Evolutionary conservation across 2,329 filamentous ascomycete genomes (phyloP), one percentile per base, ranked within the genome.

Genomic region (Aspergillus candidus): DNA sequence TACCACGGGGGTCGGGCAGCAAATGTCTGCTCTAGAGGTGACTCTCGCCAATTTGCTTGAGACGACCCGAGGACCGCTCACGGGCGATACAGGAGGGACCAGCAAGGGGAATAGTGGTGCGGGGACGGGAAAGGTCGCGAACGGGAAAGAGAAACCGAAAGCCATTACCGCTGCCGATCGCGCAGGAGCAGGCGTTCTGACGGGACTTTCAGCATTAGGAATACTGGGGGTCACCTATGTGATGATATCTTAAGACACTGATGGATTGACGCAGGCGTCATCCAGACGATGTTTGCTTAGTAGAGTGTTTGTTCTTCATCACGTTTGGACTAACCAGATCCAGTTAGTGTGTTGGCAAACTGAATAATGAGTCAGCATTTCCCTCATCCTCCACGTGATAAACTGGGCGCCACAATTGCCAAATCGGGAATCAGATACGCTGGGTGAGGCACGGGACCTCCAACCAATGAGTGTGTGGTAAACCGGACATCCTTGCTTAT

Each of bases 21-120:
- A 67, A 41, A 66, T 67, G 62, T 57, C 59, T 12, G 61, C 61
- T 2, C 41, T 67, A 57, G 80, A 85, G 54, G 73, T 83, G 6
- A 74, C 84, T 3, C 72, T 85, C 35, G 75, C 75, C 15, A 82
- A 78, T 18, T 47, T 66, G 27, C 56, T 70, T 15, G 68, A 68
- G 22, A 62, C 62, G 10, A 60, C 61, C 3, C 57, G 65, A 6
- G 71, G 70, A 4, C 68, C 68, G 0, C 58, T 69, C 12, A 70
- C 68, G 3, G 63, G 70, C 30, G 52, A 62, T 4, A 77, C 65
- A 2, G 82, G 82, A 38, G 82, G 81, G 8, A 82, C 72, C 6
- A 78, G 75, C 54, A 55, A 63, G 30, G 72, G 67, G 0, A 57
- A 72, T 50, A 59, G 64, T 17, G 52, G 52, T 36, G 67, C 67